Evolutionary conservation across 257 asterid species (phyloP), one percentile per base, ranked within the genome.

Genomic region (Craterostigma plantagineum): DNA sequence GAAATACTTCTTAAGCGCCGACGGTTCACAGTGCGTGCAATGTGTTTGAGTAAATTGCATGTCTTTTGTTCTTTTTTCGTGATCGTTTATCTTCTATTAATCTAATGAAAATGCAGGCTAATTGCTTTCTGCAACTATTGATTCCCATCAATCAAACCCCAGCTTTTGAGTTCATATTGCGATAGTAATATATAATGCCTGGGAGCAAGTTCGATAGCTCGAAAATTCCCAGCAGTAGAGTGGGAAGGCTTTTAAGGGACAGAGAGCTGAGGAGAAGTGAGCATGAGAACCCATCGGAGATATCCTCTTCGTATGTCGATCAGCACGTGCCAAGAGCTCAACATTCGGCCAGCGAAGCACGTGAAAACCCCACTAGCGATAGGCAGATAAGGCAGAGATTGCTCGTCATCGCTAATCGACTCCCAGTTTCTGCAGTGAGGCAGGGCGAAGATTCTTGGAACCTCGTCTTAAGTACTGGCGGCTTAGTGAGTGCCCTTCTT

Each of bases 351-450:
- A 58, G 17, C 37, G 92, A 69, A 49, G 92, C 63, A 39, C 59
- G 75, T 69, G 93, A 76, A 57, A 63, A 70, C 65, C 62, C 55
- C 48, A 79, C 73, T 35, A 78, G 63, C 30, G 30, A 23, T 36
- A 72, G 65, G 68, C 72, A 81, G 10, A 36, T 33, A 18, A 70
- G 62, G 49, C 99, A 90, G 68, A 60, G 99, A 50, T 67, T 90
- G 49, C 67, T 90, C 43, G 99, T 90, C 45, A 93, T 90, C 68
- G 99, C 99, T 48, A 90, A 90, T 43, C 71, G 99, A 44, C 80
- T 90, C 34, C 99, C 99, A 3, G 99, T 90, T 18, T 79, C 99
- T 43, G 99, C 99, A 9, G 87, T 77, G 33, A 65, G 99, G 71
- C 64, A 67, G 56, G 91, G 86, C 7, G 92, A 76, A 66, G 95